Conservation (phyloP, 805 yeast genomes). For the Zygotorulaspora danielsina region DNA sequence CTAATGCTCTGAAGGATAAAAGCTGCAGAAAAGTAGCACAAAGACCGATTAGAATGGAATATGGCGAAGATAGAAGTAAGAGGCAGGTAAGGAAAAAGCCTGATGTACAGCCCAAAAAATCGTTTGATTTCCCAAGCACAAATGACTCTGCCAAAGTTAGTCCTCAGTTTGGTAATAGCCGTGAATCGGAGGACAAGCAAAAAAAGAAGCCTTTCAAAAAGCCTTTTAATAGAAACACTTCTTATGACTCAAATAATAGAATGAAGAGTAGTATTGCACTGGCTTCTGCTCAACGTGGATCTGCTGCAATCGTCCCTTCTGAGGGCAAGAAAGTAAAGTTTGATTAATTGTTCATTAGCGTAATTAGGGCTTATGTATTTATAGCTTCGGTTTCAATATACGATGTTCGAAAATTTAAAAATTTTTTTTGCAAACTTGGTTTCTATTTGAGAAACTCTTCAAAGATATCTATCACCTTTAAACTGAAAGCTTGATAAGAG, state of each 20-base stretch:
- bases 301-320: constrained; percentile 83
- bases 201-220: constrained; percentile 7
- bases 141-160: constrained; percentile 5
- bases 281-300: constrained; percentile 83
- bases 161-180: background rate
- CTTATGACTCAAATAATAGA: constrained; percentile 43
- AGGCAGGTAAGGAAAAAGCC: constrained; percentile 47
- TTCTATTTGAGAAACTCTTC: too few species aligned
- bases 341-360: constrained; percentile 37
- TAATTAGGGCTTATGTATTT: too few species aligned
- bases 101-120: constrained; percentile 24
- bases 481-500: too few species aligned
- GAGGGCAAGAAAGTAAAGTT: constrained; percentile 83
- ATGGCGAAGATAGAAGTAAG: constrained; percentile 90
- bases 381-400: too few species aligned
- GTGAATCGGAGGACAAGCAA: background rate
- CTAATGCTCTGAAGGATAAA: constrained; percentile 73
- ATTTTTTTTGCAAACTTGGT: too few species aligned
- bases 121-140: constrained; percentile 23
- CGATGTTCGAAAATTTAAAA: too few species aligned
- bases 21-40: constrained; percentile 61
- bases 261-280: constrained; percentile 77
- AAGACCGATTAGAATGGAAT: constrained; percentile 79
- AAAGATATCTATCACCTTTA: too few species aligned
- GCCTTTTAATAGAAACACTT: constrained; percentile 7